These are phyloP conservation scores for Metschnikowia amazonensis DNA, from an alignment of 805 yeast species.

Conservation along the genomic window DNA sequence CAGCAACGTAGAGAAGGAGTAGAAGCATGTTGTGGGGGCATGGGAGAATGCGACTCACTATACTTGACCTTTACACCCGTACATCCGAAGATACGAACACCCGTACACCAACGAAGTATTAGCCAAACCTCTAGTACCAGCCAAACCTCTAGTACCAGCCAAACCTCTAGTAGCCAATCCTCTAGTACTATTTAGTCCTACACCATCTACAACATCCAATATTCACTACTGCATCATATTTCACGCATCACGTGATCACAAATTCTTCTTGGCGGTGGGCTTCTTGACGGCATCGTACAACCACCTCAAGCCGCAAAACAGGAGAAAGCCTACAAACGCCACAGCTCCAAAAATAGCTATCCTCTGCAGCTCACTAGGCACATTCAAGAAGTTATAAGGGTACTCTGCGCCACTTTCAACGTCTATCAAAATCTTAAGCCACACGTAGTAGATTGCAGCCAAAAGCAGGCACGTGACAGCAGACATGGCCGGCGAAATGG, in stretches of 20 bases:
- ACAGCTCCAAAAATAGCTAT: slow-evolving; percentile 47
- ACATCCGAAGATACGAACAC: slow-evolving; percentile 1
- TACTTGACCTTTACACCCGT: too few species aligned
- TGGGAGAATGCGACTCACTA: background rate
- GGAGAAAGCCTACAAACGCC: slow-evolving; percentile 29
- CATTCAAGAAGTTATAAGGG: slow-evolving; percentile 69
- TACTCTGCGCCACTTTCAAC: slow-evolving; percentile 46
- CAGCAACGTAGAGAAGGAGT: slow-evolving; percentile 3
- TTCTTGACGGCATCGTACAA: slow-evolving; percentile 21
- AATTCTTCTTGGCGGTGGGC: background rate
- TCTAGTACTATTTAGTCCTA: too few species aligned
- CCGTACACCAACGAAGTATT: too few species aligned
- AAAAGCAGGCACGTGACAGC: slow-evolving; percentile 36
- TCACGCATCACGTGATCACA: background rate
- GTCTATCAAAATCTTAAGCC: slow-evolving; percentile 47
- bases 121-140: too few species aligned
- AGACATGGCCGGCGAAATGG: slow-evolving; percentile 32
- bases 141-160: too few species aligned
- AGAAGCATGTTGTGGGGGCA: slow-evolving; percentile 7
- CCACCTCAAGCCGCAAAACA: slow-evolving; percentile 27
- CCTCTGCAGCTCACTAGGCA: slow-evolving; percentile 40
- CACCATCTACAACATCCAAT: too few species aligned
- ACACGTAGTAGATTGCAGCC: slow-evolving; percentile 50
- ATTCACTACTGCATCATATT: too few species aligned
- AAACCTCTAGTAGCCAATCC: too few species aligned